Evolutionary conservation across 2,329 filamentous ascomycete species (phyloP), one percentile per base, ranked within the genome.

Genomic region (Triangularia setosa): DNA sequence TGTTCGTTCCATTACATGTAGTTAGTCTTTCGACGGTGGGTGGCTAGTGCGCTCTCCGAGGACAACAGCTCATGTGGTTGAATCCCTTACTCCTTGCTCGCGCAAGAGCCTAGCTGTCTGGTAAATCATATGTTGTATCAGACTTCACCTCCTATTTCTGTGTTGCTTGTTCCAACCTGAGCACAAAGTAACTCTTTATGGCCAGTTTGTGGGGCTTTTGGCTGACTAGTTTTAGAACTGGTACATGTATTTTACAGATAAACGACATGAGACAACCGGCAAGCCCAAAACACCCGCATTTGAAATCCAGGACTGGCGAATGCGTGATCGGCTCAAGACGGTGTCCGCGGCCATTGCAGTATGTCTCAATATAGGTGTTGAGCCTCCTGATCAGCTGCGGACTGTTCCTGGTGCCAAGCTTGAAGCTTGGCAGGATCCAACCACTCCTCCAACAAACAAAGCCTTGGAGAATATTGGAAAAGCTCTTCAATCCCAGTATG

Each of bases 201-300:
- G 48, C 69, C 73, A 60, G 69, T 58, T 25, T 28, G 40, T 21
- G n/a, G n/a, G 21, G n/a, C 16, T 21, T 3, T 54, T 66, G 65
- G 65, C 71, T 69, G 58, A 67, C 64, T 53, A 63, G n/a, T 30
- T 66, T 62, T 77, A 97, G 90, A 96, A 92, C 70, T 99, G 96
- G 87, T 98, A 97, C 81, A 98, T 98, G 94, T 99, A 99, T 79
- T 99, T 91, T 77, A 97, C 94, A 68, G 95, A 99, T 78, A 98
- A 98, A 78, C 90, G 94, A 61, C 95, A 99, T 78, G 95, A 98
- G 75, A 95, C 92, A 23, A 94, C 92, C 35, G 95, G 93, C 23
- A 92, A 93, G 70, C 92, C 93, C 16, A 92, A 93, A 74, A 84
- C 87, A 60, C 84, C 83, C 18, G 76, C 79, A 25, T 86, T 85